Evolutionary conservation across 805 yeast species (phyloP).

Genomic region (Wickerhamiella occidentalis): DNA sequence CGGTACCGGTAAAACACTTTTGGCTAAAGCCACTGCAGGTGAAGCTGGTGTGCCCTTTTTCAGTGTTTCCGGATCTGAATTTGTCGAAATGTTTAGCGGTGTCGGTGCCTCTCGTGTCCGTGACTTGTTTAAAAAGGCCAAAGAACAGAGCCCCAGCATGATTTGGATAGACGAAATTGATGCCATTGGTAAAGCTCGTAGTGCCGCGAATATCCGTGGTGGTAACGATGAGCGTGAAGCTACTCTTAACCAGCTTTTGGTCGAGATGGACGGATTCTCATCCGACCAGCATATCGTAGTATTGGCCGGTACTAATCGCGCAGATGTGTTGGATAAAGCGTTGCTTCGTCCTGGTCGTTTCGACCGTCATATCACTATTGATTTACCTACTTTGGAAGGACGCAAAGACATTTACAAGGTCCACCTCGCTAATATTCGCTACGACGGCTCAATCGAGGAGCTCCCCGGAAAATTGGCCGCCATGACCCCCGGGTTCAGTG

Average conservation of each 20-base stretch:
- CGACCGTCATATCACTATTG: slow-evolving; percentile 78
- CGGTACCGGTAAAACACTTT: slow-evolving; percentile 89
- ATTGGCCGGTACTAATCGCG: slow-evolving; percentile 87
- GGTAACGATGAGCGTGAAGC: slow-evolving; percentile 89
- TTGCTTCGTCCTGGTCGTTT: slow-evolving; percentile 90
- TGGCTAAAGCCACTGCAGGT: slow-evolving; percentile 94
- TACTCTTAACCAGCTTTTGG: slow-evolving; percentile 80
- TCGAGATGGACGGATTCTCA: slow-evolving; percentile 92
- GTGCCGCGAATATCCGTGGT: slow-evolving; percentile 44
- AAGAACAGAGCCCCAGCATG: slow-evolving; percentile 82
- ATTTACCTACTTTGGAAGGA: slow-evolving; percentile 80
- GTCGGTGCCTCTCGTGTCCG: slow-evolving; percentile 94
- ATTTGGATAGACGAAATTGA: slow-evolving; percentile 91
- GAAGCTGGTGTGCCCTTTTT: slow-evolving; percentile 91
- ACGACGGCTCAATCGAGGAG: slow-evolving; percentile 38
- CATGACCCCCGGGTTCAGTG: slow-evolving; percentile 88
- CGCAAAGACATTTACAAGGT: slow-evolving; percentile 77
- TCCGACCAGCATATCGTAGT: slow-evolving; percentile 86
- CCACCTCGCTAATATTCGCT: slow-evolving; percentile 51
- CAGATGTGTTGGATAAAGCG: slow-evolving; percentile 83
- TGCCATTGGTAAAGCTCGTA: slow-evolving; percentile 82
- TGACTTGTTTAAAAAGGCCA: slow-evolving; percentile 79
- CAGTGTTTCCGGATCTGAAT: slow-evolving; percentile 87
- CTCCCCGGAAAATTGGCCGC: slow-evolving; percentile 80
- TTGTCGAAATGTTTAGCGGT: slow-evolving; percentile 95